phyloP scores from a whole-genome alignment of 371 early-diverging fungal species.

The Capillidium rhysosporum region DNA sequence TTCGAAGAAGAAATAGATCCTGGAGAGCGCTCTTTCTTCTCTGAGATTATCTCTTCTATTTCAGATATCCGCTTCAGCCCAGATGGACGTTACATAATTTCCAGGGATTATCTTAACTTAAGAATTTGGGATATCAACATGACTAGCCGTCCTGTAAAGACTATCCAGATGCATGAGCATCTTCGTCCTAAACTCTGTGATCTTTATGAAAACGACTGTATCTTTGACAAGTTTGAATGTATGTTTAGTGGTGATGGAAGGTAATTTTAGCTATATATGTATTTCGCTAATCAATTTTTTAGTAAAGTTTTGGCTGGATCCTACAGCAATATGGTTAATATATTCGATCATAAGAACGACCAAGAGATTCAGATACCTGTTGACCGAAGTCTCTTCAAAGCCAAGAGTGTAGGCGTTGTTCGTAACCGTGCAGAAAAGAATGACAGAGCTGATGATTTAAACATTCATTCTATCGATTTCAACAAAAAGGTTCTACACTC shows the following conservation, averaged over 20 bases:
- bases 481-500: slow-evolving; percentile 92
- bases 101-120: slow-evolving; percentile 88
- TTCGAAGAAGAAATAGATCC: slow-evolving; percentile 93
- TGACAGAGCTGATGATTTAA: slow-evolving; percentile 47
- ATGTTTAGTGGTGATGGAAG: slow-evolving; percentile 82
- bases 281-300: neutral
- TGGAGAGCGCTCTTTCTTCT: slow-evolving; percentile 83
- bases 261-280: slow-evolving; percentile 10
- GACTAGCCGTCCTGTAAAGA: slow-evolving; percentile 79
- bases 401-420: slow-evolving; percentile 49
- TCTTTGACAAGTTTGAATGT: slow-evolving; percentile 98
- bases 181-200: slow-evolving; percentile 86
- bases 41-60: slow-evolving; percentile 94
- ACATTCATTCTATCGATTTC: slow-evolving; percentile 72
- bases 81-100: slow-evolving; percentile 90
- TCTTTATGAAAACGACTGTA: slow-evolving; percentile 95
- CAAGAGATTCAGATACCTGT: slow-evolving; percentile 81
- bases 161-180: slow-evolving; percentile 89
- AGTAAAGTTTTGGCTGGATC: slow-evolving; percentile 82
- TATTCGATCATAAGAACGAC: slow-evolving; percentile 41
- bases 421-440: slow-evolving; percentile 21
- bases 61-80: slow-evolving; percentile 88
- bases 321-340: slow-evolving; percentile 90
- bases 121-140: slow-evolving; percentile 97
- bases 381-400: slow-evolving; percentile 91